Base-by-base conservation (phyloP, 179 eudicot species). In the Silene coronaria region DNA sequence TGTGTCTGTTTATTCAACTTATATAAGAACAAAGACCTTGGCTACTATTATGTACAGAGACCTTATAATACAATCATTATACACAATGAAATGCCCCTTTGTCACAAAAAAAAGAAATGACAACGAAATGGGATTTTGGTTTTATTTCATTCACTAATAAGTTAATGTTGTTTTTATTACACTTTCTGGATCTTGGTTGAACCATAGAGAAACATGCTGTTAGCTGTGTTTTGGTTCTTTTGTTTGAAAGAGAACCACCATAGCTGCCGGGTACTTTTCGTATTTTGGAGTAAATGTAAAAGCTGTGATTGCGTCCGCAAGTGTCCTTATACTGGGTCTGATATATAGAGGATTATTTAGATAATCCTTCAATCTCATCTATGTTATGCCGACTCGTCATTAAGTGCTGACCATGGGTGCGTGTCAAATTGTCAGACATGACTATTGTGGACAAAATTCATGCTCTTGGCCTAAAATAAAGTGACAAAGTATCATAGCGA, bases 201-300 rank as follows among this genome's bases (percentile, higher is more conserved):
- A 65, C 7, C 23, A 28, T 14, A 65, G 69, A 65, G 34, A 1
- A 22, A 69, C 16, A 19, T 70, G 73, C 58, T 70, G 73, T 46
- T 70, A 70, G 73, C 59, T 12, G 19, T 24, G 34, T 70, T 70
- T 24, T 24, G 59, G 36, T 45, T 27, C 57, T 42, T 67, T 67
- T 36, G 6, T 45, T 67, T 67, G 48, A 9, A 64, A 16, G 45
- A 67, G 12, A 67, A 67, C 4, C 51, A 23, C 51, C 51, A 8
- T 7, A 19, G 42, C 42, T 23, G 58, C 10, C 11, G 14, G 28
- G 59, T 45, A 28, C 57, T 69, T 69, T 16, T 45, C 58, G 24
- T 45, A 22, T 67, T 14, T 67, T n/a, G 51, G 21, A 65, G 32
- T 61, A 4, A 34, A n/a, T 67, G 51, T 38, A 42, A 22, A 67